Evolutionary conservation across 2,329 filamentous ascomycete species (phyloP).

Genomic region (Alternaria arborescens): DNA sequence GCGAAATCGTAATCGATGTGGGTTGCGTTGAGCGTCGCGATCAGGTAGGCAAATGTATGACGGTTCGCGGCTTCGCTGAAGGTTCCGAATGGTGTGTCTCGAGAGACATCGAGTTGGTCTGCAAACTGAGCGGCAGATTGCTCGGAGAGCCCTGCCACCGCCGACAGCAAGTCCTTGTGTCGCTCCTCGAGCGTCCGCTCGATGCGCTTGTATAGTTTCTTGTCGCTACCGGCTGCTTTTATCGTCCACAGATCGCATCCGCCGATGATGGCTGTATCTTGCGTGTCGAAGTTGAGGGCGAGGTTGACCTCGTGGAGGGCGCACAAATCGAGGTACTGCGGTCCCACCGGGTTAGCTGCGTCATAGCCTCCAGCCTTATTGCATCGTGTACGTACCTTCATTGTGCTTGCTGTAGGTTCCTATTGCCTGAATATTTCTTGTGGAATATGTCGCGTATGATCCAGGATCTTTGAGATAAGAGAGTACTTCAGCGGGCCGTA

Average conservation of each 20-base stretch:
- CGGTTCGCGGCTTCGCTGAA: conserved; percentile 88
- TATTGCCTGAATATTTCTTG: conserved; percentile 1
- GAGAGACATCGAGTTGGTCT: conserved; percentile 74
- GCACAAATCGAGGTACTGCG: conserved; percentile 86
- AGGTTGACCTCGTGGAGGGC: conserved; percentile 92
- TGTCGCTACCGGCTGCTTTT: conserved; percentile 92
- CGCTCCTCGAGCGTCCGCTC: conserved; percentile 90
- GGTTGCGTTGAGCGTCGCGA: conserved; percentile 94
- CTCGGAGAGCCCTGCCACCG: conserved; percentile 87
- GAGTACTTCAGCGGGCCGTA: conserved; percentile 27
- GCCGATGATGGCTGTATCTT: conserved; percentile 89
- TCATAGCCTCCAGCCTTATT: conserved; percentile 31
- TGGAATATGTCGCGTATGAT: conserved; percentile 9
- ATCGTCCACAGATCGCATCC: conserved; percentile 97
- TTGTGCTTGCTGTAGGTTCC: conserved; percentile 29
- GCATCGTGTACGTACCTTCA: conserved; percentile 48
- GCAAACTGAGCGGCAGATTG: conserved; percentile 77
- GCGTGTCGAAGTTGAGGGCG: conserved; percentile 94
- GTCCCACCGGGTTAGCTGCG: conserved; percentile 39
- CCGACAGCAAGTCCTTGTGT: conserved; percentile 84
- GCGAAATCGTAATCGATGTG: conserved; percentile 98
- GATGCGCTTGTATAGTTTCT: conserved; percentile 96
- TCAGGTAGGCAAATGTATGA: conserved; percentile 92
- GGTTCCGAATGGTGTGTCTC: conserved; percentile 90
- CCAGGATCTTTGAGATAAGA: conserved; percentile 12